Conservation (phyloP, 148 eudicot species). For the Selenicereus undatus region DNA sequence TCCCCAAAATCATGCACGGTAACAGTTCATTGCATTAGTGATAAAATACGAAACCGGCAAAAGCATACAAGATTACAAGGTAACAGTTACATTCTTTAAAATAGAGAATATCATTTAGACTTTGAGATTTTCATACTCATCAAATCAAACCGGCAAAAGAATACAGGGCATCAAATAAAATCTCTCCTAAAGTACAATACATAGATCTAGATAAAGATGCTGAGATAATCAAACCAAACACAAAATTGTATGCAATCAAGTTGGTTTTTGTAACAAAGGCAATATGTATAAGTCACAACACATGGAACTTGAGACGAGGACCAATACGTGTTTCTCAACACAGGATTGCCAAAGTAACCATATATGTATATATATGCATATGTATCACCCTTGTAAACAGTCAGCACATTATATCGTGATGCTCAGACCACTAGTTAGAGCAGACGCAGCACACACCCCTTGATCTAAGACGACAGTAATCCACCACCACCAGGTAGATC, state of each 20-base stretch:
- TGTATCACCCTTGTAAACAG: not conserved
- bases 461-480: conserved; percentile 2
- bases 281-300: not conserved
- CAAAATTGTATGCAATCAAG: not conserved
- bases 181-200: too few species aligned
- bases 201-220: not conserved
- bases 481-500: conserved; percentile 34
- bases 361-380: not conserved
- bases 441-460: too few species aligned
- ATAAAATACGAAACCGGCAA: too few species aligned
- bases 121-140: too few species aligned
- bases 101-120: too few species aligned
- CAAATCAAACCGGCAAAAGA: too few species aligned
- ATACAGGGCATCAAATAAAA: too few species aligned
- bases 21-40: too few species aligned
- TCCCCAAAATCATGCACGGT: too few species aligned
- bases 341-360: not conserved
- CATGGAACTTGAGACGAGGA: not conserved
- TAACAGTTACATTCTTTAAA: too few species aligned
- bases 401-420: not conserved
- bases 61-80: too few species aligned
- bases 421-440: too few species aligned
- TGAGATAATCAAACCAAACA: not conserved
- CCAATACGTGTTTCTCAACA: not conserved
- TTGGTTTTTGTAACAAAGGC: not conserved